phyloP scores from a whole-genome alignment of 257 asterid species.

The Solanum etuberosum region DNA sequence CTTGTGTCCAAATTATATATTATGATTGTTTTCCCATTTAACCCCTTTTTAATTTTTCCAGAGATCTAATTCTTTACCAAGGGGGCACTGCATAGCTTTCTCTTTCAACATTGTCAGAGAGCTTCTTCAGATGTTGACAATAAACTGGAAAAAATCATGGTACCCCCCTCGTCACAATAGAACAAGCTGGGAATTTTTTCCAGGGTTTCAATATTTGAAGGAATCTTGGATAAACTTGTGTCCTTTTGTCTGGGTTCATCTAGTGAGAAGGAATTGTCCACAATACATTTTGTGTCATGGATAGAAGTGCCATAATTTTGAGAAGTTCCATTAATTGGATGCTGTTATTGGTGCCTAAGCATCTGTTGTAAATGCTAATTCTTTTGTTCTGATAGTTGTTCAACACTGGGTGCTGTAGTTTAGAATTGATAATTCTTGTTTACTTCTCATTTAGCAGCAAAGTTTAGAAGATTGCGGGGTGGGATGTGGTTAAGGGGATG shows the following conservation, averaged over 20 bases:
- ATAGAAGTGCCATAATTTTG: not conserved
- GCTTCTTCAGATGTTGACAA: not conserved
- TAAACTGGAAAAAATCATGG: not conserved
- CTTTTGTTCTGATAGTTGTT: not conserved
- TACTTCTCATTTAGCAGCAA: not conserved
- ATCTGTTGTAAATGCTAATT: not conserved
- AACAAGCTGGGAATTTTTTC: constrained; percentile 20
- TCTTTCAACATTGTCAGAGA: not conserved
- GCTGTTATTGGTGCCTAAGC: not conserved
- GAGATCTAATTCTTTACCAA: not conserved
- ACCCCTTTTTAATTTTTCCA: not conserved
- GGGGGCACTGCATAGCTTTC: not conserved
- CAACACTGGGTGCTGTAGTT: not conserved
- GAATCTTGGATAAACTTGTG: constrained; percentile 33
- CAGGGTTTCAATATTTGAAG: constrained; percentile 47
- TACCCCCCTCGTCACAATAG: constrained; percentile 20
- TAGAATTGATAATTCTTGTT: not conserved
- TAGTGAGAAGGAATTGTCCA: not conserved
- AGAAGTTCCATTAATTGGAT: not conserved
- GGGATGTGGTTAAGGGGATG: not conserved
- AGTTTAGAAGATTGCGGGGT: not conserved
- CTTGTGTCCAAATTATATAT: not conserved
- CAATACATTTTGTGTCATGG: not conserved
- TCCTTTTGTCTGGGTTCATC: not conserved
- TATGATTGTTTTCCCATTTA: not conserved